These are phyloP conservation scores for Panicum miliaceum DNA, from an alignment of 176 grass and related monocot genomes.

Conservation along the genomic window DNA sequence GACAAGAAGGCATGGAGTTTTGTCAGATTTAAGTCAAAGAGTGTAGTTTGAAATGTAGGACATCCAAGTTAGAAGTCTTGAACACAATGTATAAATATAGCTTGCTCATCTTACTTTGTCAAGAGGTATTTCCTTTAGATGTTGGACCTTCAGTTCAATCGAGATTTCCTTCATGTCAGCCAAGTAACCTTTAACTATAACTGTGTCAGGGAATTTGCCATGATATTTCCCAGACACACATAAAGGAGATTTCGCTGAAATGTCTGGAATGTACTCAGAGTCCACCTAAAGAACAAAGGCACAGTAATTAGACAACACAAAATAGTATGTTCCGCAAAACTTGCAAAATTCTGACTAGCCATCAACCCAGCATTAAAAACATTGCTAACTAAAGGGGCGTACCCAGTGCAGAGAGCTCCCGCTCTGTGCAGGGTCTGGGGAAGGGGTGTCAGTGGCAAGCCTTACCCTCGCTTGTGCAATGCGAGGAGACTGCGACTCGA, in stretches of 20 bases:
- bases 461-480: too few species aligned
- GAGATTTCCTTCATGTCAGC: constrained; percentile 85
- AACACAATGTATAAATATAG: constrained; percentile 22
- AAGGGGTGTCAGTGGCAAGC: too few species aligned
- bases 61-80: background rate
- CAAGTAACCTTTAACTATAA: constrained; percentile 77
- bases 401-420: too few species aligned
- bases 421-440: too few species aligned
- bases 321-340: background rate
- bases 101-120: constrained; percentile 68
- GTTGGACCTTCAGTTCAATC: constrained; percentile 83
- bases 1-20: background rate
- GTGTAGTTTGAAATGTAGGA: background rate
- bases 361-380: background rate
- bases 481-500: too few species aligned
- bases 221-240: constrained; percentile 87
- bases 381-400: background rate
- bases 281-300: constrained; percentile 58
- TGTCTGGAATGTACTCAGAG: constrained; percentile 73
- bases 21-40: too few species aligned
- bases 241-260: constrained; percentile 67
- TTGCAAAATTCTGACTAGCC: background rate
- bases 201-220: constrained; percentile 71
- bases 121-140: constrained; percentile 77
- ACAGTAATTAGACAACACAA: constrained; percentile 16